These are phyloP conservation scores for Globisporangium nodosum DNA, from an alignment of 352 stramenopile genomes.

Conservation along the genomic window DNA sequence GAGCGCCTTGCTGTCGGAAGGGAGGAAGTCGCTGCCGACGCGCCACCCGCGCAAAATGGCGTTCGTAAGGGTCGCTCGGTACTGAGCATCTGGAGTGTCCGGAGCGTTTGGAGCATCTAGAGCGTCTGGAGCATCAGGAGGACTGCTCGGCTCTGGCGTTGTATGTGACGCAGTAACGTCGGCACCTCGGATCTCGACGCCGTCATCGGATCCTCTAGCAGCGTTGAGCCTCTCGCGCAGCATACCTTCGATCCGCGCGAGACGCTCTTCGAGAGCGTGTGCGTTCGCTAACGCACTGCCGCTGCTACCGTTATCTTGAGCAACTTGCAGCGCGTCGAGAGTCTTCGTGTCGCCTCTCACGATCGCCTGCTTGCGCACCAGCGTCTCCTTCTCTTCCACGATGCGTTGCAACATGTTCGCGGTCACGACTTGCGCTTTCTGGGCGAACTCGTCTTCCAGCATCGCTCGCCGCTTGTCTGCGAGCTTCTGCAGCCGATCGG, in stretches of 20 bases:
- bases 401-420: constrained; percentile 48
- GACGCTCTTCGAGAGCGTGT: constrained; percentile 10
- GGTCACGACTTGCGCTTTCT: constrained; percentile 38
- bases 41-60: constrained; percentile 8
- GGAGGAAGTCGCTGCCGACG: neutral
- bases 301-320: neutral
- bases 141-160: neutral
- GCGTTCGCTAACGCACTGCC: no score
- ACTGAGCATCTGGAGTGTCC: neutral
- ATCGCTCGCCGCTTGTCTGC: constrained; percentile 19
- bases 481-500: constrained; percentile 15
- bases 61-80: constrained; percentile 6
- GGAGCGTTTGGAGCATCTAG: no score
- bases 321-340: neutral
- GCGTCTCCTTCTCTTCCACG: constrained; percentile 40
- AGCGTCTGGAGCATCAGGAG: no score
- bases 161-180: neutral
- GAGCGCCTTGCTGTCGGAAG: neutral
- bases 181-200: neutral
- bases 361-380: constrained; percentile 34
- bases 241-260: constrained; percentile 19
- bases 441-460: constrained; percentile 47
- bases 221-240: constrained; percentile 2
- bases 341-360: neutral
- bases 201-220: neutral